Base-by-base conservation (phyloP, 1,284 basidiomycete species). In the Trametes polyzona region DNA sequence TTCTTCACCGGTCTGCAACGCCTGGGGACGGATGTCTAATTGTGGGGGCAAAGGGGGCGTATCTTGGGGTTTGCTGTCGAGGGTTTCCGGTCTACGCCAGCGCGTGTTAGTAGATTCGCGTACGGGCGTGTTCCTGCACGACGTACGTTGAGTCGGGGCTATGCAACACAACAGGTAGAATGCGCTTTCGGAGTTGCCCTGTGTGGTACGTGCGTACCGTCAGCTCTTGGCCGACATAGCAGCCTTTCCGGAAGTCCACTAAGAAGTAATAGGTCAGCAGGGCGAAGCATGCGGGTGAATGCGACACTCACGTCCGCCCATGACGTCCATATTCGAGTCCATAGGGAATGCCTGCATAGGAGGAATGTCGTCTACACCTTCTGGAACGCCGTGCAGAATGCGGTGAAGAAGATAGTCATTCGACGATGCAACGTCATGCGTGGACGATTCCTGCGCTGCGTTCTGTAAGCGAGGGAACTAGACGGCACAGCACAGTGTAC, bases 171-270 rank as follows among this genome's bases (percentile, higher is more conserved):
- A 98, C 83, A 2, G 96, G 95, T 8, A 96, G 76, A 43, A 96
- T 90, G 17, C 97, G 87, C 74, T 99, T 99, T 55, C 97, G 82
- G 24, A 98, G 80, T 14, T 92, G 84, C 7, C 97, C 97, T 1
- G 92, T 98, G 71, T 98, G 95, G 71, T 97, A 96, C 21, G 96
- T 98, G 27, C 97, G 84, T 2, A 98, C 96, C 0, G 96, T 98
- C 37, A 99, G 78, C 69, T 99, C 97, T 77, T 99, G 97, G 3
- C 97, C 97, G 1, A 99, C 88, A 69, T 98, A 99, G 73, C 97
- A 99, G 6, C 97, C 97, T 75, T 99, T 99, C 47, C 92, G 82
- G 72, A 98, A 98, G 73, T 98, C 95, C 66, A 99, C 95, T 96
- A 66, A 17, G 40, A 26, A 55, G 47, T 1, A 24, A 9, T 35